Base-by-base conservation (phyloP, 108 stramenopile species). In the Cyclotella sp. region DNA sequence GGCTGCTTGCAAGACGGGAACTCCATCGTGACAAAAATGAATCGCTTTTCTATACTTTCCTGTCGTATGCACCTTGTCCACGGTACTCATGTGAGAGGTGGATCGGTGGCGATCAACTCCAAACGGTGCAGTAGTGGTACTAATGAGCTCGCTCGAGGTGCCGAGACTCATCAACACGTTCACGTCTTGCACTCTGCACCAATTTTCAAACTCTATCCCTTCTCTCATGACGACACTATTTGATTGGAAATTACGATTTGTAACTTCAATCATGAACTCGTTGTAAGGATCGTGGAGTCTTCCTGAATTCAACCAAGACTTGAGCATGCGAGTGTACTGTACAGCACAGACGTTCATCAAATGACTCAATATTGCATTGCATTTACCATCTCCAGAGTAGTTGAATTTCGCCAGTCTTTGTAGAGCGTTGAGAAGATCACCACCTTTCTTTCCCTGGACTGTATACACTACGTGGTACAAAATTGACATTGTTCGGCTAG, bases 41-140 rank as follows among this genome's bases (percentile, higher is more conserved):
- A 97, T 86, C n/a, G 97, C 96, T 73, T 93, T 93, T 78, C 96
- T 92, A 74, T 98, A 98, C 80, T 94, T 96, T 64, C 98, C 98
- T 7, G 96, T 92, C 15, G 86, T 92, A 52, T 97, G 75, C 29
- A 95, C 88, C 67, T 81, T 91, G 29, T 86, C 71, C 24, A 67
- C 68, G 29, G 72, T 66, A 49, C 81, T 79, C 82, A 79, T 79
- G 47, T 75, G 67, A 7, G 47, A 75, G 9, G 81, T 82, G 18
- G 81, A 73, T 27, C 73, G 65, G 34, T 59, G 63, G 16, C 70
- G 67, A 47, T 82, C 81, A 11, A 63, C 73, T 14, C 68, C 73
- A 39, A 75, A 63, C n/a, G 66, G 52, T 46, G 72, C 42, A 29
- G 26, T 66, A 13, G 34, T 67, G 21, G 66, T 21, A 46, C 26